phyloP scores from a whole-genome alignment of 1,284 basidiomycete genomes.

The Violaceomyces palustris region DNA sequence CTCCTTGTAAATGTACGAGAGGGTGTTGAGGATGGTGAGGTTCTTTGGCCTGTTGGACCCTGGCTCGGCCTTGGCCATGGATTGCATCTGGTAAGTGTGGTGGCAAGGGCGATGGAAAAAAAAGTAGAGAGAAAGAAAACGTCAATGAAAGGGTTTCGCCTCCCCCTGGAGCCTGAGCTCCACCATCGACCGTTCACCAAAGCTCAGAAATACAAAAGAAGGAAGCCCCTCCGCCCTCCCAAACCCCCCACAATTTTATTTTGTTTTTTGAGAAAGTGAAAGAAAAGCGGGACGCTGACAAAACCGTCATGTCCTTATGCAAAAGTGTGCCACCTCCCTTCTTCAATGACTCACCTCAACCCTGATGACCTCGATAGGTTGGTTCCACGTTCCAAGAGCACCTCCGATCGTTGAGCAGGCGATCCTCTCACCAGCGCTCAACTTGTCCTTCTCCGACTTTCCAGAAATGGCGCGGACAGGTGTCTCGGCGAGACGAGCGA shows the following conservation, averaged over 20 bases:
- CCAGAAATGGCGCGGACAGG: conserved; percentile 73
- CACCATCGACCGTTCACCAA: too few species aligned
- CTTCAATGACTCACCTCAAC: conserved; percentile 67
- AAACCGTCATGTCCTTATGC: too few species aligned
- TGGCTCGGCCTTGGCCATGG: conserved; percentile 76
- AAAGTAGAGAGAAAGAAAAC: too few species aligned
- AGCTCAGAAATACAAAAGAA: too few species aligned
- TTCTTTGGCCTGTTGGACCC: conserved; percentile 74
- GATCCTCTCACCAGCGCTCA: conserved; percentile 80
- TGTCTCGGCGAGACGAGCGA: conserved; percentile 85
- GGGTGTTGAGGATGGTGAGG: conserved; percentile 79
- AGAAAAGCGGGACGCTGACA: too few species aligned
- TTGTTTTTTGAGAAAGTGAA: too few species aligned
- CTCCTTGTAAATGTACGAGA: conserved; percentile 87
- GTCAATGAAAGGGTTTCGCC: neutral
- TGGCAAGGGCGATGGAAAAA: neutral
- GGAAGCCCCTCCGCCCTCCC: too few species aligned
- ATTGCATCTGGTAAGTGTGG: conserved; percentile 75
- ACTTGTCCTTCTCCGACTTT: conserved; percentile 66
- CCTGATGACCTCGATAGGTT: conserved; percentile 94
- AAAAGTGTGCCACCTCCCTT: too few species aligned
- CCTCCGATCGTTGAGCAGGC: conserved; percentile 82
- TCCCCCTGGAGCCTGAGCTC: too few species aligned
- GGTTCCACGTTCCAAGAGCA: conserved; percentile 97
- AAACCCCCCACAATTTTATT: too few species aligned